Evolutionary conservation across 495 filamentous ascomycete genomes (phyloP), one percentile per base, ranked within the genome.

Genomic region (Lasiosphaeriaceae sp.): DNA sequence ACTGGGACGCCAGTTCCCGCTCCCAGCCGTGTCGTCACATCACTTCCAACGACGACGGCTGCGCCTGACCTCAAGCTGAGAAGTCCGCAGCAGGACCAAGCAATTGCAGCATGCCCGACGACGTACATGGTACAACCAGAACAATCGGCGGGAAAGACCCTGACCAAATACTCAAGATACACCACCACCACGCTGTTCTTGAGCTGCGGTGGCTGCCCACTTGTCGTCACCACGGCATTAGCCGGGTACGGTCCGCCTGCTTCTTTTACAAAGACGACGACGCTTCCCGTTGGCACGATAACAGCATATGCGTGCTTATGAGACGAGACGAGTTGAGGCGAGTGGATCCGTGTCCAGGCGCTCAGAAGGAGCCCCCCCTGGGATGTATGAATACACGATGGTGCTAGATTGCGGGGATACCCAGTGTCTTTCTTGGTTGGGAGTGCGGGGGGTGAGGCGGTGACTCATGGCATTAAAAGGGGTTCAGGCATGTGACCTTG

Each of bases 291-390:
- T 11, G 67, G 67, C 16, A 52, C 58, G 6, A 57, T 54, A n/a
- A 70, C 67, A 12, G 54, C 62, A 2, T 70, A 67, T 52, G 59
- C 59, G 24, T 70, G 67, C n/a, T 26, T 8, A 29, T 58, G 41
- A 56, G 46, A 12, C 17, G 17, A 34, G 26, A 12, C 17, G 4
- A 22, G 49, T 5, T 29, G 14, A 34, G n/a, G n/a, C n/a, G n/a
- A n/a, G n/a, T n/a, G n/a, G 4, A 23, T 44, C 4, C 26, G 3
- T 3, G 45, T 19, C 14, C 12, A 31, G 34, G 39, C 14, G 3
- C 12, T 43, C 14, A 17, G 39, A n/a, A 43, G 50, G 17, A n/a
- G n/a, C n/a, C n/a, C n/a, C 2, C 41, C 34, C 3, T 41, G 50
- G 29, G 8, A 19, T 37, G n/a, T n/a, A 17, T 39, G 26, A 52